Conservation (phyloP, 208 protist species). For the Naegleria lovaniensis region DNA sequence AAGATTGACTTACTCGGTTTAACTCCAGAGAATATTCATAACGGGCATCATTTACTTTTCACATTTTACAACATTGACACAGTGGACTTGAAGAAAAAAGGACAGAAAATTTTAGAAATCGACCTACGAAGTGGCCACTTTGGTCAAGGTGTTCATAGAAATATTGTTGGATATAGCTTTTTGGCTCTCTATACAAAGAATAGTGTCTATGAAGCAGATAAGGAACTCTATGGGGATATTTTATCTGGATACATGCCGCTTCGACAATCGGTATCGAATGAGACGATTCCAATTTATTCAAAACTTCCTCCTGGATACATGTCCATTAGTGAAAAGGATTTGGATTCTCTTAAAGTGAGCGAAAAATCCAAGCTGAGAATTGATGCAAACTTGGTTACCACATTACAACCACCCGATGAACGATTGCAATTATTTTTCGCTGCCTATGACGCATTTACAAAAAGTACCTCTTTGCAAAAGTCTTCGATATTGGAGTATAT, state of each 20-base stretch:
- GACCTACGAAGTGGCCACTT: not conserved
- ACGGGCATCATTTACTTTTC: slow-evolving; percentile 20
- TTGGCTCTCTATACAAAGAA: not conserved
- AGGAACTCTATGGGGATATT: not conserved
- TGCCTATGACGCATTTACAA: not conserved
- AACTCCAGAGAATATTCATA: not conserved
- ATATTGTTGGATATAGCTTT: not conserved
- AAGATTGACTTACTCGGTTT: not conserved
- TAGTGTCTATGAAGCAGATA: not conserved
- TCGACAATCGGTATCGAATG: not conserved
- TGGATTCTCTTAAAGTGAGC: not conserved
- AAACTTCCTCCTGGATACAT: not conserved
- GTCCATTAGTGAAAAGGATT: not conserved
- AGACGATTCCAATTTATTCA: not conserved
- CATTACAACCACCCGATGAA: not conserved
- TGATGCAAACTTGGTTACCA: not conserved
- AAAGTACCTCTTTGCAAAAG: not conserved
- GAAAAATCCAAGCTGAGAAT: not conserved
- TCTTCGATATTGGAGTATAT: not conserved
- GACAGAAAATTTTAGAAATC: not conserved
- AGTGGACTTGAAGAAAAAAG: not conserved
- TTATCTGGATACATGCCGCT: not conserved
- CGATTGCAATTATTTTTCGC: not conserved
- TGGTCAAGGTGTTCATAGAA: not conserved
- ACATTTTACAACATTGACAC: slow-evolving; percentile 9